Evolutionary conservation across 805 yeast genomes (phyloP).

Genomic region (Monosporozyma siamensis): DNA sequence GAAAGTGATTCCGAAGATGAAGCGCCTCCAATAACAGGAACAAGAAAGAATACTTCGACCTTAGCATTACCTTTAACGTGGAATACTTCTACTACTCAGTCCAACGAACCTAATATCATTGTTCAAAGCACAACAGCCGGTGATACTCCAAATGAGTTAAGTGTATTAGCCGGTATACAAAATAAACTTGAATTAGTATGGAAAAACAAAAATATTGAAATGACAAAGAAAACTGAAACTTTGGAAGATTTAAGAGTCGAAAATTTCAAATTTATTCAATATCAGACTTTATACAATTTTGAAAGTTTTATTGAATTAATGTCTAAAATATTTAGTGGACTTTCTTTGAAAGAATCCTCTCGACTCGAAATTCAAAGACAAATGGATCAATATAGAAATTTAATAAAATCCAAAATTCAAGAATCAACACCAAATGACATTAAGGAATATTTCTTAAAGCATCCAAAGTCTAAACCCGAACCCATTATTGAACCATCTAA

Average conservation of each 20-base stretch:
- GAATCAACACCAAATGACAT: slow-evolving; percentile 17
- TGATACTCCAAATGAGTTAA: no score
- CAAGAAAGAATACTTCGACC: no score
- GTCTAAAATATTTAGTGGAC: slow-evolving; percentile 21
- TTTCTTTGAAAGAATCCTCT: slow-evolving; percentile 24
- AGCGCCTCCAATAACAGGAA: no score
- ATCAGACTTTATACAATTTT: slow-evolving; percentile 23
- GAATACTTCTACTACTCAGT: no score
- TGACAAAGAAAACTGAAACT: slow-evolving; percentile 2
- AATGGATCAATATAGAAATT: slow-evolving; percentile 17
- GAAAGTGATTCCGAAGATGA: not conserved
- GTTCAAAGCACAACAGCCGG: no score
- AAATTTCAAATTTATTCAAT: slow-evolving; percentile 20
- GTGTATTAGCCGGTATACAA: no score
- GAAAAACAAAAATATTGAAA: no score
- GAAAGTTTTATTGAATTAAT: slow-evolving; percentile 18
- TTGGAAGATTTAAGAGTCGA: slow-evolving; percentile 7
- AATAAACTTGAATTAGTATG: no score
- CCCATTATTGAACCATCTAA: not conserved
- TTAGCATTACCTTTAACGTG: no score
- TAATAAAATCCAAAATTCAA: slow-evolving; percentile 15
- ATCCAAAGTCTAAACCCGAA: no score
- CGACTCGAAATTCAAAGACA: slow-evolving; percentile 19
- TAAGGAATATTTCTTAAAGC: slow-evolving; percentile 11
- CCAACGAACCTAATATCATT: no score